Evolutionary conservation across 2,329 filamentous ascomycete genomes (phyloP), one percentile per base, ranked within the genome.

Genomic region (Blastomyces emzantsi): DNA sequence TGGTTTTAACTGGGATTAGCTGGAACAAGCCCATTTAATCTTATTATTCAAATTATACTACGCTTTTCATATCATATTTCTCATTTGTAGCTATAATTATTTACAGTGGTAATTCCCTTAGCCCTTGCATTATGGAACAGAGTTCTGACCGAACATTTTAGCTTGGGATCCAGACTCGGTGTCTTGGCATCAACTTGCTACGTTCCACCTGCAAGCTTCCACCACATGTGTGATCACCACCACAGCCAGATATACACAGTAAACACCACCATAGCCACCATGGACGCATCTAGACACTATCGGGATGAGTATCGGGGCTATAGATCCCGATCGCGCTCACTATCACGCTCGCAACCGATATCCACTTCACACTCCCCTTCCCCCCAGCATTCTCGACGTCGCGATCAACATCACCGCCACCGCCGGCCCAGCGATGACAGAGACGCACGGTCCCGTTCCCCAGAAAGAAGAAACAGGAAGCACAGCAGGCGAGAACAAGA

Each of bases 301-400:
- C 58, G 43, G n/a, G 58, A 60, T 15, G 45, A 15, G 22, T 4
- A 49, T n/a, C 49, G n/a, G 33, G 39, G 19, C 60, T 61, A 61
- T 39, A 47, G 65, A 56, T 63, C 63, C 2, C 60, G 65, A 52
- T 63, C 63, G 4, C 56, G 62, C n/a, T 52, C 64, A 41, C 63
- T 62, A 49, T 67, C 67, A 45, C 66, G 64, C 41, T 71, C 70
- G 8, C 70, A 70, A 64, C 71, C 74, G 58, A 73, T 73, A 62
- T 76, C 77, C 36, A 71, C 70, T 61, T 79, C 76, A 47, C 74
- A 76, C 61, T 69, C 75, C 57, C 70, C 69, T 61, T 9, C 22
- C 43, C 36, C 58, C 7, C 41, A 60, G 9, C 58, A 49, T 49
- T 72, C 74, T 57, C 68, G 65, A 60, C 70, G 67, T 64, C 66